Percentiles rank a stretch among this genome's conserved stretches.
These are phyloP conservation scores for Cladosporium sp. DNA, from an alignment of 2,329 filamentous ascomycete species.

Conservation along the genomic window DNA sequence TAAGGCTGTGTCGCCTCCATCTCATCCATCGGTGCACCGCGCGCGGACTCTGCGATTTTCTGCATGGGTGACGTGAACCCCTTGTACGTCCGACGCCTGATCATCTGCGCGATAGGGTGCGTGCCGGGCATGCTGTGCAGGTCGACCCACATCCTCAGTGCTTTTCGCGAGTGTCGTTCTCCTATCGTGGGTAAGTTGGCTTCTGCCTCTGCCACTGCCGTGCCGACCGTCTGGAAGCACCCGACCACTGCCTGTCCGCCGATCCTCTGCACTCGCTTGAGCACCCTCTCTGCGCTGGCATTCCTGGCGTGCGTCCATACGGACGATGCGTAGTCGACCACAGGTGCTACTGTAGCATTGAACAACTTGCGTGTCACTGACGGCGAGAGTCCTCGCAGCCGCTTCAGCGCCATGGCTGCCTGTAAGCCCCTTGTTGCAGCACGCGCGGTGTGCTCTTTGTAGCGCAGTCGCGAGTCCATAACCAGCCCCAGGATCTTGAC, in stretches of 20 bases:
- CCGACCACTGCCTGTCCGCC: not conserved
- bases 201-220: not conserved
- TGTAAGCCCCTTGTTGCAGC: no score
- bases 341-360: no score
- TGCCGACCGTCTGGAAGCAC: not conserved
- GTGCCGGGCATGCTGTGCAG: not conserved
- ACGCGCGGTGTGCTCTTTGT: no score
- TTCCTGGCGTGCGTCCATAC: no score
- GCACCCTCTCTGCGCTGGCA: not conserved
- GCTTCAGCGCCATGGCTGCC: no score
- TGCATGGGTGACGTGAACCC: not conserved
- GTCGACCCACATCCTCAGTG: not conserved
- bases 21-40: not conserved
- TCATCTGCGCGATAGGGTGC: not conserved
- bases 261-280: not conserved
- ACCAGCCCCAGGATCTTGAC: no score
- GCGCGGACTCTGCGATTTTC: not conserved
- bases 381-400: no score
- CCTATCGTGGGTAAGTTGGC: not conserved
- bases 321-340: no score
- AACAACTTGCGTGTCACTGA: no score
- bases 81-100: not conserved
- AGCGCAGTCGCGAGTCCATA: no score
- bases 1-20: not conserved
- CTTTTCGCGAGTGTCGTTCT: not conserved